phyloP scores from a whole-genome alignment of 305 asterid species.

The Salvia sclarea region DNA sequence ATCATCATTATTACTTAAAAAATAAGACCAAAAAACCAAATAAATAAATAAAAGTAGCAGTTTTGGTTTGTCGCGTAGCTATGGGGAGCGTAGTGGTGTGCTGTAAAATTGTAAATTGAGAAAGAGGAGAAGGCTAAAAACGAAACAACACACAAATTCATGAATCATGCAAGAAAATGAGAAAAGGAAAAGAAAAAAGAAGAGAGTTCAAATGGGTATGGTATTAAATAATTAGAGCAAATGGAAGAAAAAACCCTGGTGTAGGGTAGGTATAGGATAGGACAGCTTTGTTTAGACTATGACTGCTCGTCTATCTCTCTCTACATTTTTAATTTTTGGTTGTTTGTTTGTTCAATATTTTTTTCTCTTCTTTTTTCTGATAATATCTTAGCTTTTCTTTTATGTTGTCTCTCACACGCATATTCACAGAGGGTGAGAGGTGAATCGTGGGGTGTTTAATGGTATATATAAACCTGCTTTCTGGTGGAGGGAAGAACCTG shows the following conservation, averaged over 20 bases:
- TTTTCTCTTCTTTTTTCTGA: constrained; percentile 26
- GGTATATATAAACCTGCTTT: constrained; percentile 59
- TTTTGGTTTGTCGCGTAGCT: constrained; percentile 27
- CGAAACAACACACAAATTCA: constrained; percentile 24
- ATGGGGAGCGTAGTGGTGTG: constrained; percentile 22
- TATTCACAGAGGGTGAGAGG: constrained; percentile 45
- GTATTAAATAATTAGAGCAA: constrained; percentile 28
- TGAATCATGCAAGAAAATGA: constrained; percentile 18
- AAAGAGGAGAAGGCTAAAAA: constrained; percentile 25
- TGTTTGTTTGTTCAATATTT: constrained; percentile 34
- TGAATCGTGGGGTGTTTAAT: constrained; percentile 55
- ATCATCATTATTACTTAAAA: not conserved
- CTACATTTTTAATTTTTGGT: not conserved
- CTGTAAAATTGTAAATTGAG: constrained; percentile 22
- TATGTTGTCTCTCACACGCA: constrained; percentile 40
- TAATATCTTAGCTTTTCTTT: not conserved
- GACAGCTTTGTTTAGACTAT: constrained; percentile 52
- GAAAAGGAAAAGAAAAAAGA: not conserved
- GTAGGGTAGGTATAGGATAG: constrained; percentile 64
- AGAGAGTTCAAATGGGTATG: constrained; percentile 21
- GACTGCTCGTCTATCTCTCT: constrained; percentile 18
- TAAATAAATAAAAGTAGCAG: not conserved
- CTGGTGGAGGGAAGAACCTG: constrained; percentile 70
- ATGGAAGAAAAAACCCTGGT: constrained; percentile 30
- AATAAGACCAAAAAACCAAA: not conserved